Base-by-base conservation (phyloP, 768 basidiomycete species). In the Botryobasidium botryosum region DNA sequence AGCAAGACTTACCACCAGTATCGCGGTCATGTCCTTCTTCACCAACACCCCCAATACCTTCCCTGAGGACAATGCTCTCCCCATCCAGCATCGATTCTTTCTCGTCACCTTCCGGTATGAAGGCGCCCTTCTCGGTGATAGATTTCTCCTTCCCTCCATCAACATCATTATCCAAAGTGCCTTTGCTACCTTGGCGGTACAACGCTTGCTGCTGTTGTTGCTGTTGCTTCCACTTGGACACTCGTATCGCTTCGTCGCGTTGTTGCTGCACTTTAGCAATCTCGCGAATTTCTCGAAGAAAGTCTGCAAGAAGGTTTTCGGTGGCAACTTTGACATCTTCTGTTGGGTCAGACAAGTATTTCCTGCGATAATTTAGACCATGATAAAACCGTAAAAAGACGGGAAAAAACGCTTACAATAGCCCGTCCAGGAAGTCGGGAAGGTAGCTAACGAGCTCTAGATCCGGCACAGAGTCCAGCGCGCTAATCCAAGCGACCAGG, bases 401-500 rank as follows among this genome's bases (percentile, higher is more conserved):
- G 31, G 35, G 44, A 39, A 31, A n/a, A n/a, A n/a, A n/a, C n/a
- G 65, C 82, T 63, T 52, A 90, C 86, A 99, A 57, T 33, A 99
- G 70, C 2, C 90, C 91, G 50, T 96, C 90, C 40, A 99, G 62
- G 57, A 97, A 91, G 55, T 94, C 81, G 1, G 94, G 94, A 27
- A 99, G 72, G 62, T 85, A 94, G 23, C 85, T 79, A 37, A 97
- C 81, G 36, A 99, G 71, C 58, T 97, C 92, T 44, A 99, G 67
- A 56, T 99, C 94, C 8, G 94, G 94, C 3, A 97, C 85, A 17
- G 88, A 91, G 57, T 96, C 90, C 36, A 99, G 71, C 3, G 94
- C 84, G 35, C 74, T 85, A 47, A 97, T 85, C 94, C 94, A 99
- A 1, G 83, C 81, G 27, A 94, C 86, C n/a, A 99, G 72, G 59